Evolutionary conservation across 371 early-diverging fungal species (phyloP).

Genomic region (Apophysomyces sp.): DNA sequence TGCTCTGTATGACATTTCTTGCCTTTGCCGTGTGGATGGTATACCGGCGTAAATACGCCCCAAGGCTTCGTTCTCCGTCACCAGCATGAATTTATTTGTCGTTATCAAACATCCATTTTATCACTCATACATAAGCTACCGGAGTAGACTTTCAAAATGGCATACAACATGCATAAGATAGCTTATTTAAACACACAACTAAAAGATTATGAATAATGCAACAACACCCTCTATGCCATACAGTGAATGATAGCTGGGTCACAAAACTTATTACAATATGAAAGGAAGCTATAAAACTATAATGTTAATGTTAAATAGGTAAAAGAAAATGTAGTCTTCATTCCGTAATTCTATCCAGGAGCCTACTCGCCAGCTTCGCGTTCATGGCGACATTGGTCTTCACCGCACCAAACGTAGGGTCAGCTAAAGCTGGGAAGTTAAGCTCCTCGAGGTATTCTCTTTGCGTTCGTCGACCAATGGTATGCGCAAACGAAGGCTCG

Average conservation of each 20-base stretch:
- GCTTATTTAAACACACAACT: too few relatives aligned
- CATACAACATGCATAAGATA: too few relatives aligned
- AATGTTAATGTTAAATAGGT: neutral
- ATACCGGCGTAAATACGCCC: neutral
- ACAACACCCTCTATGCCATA: too few relatives aligned
- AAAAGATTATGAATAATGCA: too few relatives aligned
- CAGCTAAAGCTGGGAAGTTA: constrained; percentile 37
- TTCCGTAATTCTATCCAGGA: constrained; percentile 60
- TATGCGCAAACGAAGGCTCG: constrained; percentile 44
- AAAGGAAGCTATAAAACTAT: neutral
- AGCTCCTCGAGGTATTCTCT: constrained; percentile 51
- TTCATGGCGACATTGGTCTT: constrained; percentile 45
- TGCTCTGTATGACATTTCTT: neutral
- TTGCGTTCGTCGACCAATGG: constrained; percentile 28
- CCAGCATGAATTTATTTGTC: neutral
- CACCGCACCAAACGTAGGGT: constrained; percentile 19
- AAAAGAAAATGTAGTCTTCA: constrained; percentile 9
- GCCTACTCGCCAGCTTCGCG: constrained; percentile 55
- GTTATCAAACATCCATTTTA: too few relatives aligned
- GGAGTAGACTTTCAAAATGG: too few relatives aligned
- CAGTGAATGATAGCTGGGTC: neutral
- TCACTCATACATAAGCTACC: too few relatives aligned
- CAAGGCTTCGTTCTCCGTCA: neutral
- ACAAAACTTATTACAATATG: neutral
- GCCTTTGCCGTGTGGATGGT: neutral